phyloP scores from a whole-genome alignment of 345 rosid species.

The Aquilaria malaccensis region DNA sequence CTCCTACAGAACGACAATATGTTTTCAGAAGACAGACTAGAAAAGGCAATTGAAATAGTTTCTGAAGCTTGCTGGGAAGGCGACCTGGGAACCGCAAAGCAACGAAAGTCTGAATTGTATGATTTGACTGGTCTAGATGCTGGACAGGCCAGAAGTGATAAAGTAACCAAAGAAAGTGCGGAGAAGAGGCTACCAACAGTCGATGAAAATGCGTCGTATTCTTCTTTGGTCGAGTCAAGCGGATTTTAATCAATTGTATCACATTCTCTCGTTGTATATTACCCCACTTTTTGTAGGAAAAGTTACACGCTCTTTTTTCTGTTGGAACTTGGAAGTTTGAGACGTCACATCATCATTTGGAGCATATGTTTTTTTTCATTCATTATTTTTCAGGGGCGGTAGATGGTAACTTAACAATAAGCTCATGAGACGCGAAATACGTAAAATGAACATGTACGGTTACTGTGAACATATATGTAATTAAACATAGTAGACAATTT shows the following conservation, averaged over 20 bases:
- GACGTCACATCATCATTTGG: too few relatives aligned
- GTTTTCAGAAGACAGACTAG: conserved; percentile 47
- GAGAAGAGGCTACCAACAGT: conserved; percentile 17
- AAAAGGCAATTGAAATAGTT: conserved; percentile 53
- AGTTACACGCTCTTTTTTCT: too few relatives aligned
- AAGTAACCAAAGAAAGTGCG: conserved; percentile 15
- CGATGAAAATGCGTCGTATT: conserved; percentile 88
- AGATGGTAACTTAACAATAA: too few relatives aligned
- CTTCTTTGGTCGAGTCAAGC: conserved; percentile 72
- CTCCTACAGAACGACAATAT: conserved; percentile 61
- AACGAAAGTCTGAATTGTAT: conserved; percentile 40
- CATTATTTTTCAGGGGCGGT: too few relatives aligned
- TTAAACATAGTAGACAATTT: too few relatives aligned
- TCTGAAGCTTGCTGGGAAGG: conserved; percentile 75
- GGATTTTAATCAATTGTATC: conserved; percentile 44
- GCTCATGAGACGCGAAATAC: too few relatives aligned
- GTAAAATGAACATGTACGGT: too few relatives aligned
- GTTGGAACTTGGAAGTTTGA: too few relatives aligned
- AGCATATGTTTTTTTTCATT: too few relatives aligned
- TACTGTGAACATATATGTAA: too few relatives aligned
- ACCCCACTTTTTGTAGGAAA: too few relatives aligned
- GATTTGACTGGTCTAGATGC: conserved; percentile 53
- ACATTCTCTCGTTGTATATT: too few relatives aligned
- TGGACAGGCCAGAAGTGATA: conserved; percentile 19
- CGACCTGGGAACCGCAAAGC: conserved; percentile 48